A percentile compares a stretch with the other conserved stretches of the same genome.
Conservation (phyloP, 148 eudicot species). For the Cornus suecica region DNA sequence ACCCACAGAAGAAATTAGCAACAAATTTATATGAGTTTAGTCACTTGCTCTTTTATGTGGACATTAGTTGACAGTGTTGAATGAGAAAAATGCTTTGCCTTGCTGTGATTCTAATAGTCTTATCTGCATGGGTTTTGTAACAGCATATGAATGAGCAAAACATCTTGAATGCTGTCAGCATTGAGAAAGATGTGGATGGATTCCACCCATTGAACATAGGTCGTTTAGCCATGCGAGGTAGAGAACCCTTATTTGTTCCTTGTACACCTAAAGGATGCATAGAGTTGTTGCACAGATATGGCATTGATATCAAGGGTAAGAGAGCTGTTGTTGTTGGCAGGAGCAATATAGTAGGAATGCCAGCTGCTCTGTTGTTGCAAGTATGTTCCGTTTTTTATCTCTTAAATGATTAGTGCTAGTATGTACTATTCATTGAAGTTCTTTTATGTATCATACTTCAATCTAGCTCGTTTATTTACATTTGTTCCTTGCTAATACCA, state of each 20-base stretch:
- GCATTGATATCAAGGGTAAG: constrained; percentile 69
- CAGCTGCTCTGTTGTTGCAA: constrained; percentile 85
- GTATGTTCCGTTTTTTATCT: constrained; percentile 23
- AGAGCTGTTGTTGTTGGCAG: constrained; percentile 93
- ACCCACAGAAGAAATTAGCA: neutral
- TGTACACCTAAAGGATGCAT: constrained; percentile 99
- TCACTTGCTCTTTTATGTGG: neutral
- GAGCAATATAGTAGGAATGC: constrained; percentile 94
- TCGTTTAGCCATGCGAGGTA: constrained; percentile 81
- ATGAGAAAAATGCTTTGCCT: neutral
- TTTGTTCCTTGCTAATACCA: neutral
- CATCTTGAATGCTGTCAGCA: constrained; percentile 72
- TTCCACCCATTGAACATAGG: constrained; percentile 88
- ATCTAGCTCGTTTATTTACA: neutral
- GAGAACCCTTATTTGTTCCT: constrained; percentile 89
- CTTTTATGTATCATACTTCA: too few species aligned
- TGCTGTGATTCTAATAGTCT: neutral
- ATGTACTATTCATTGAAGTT: neutral
- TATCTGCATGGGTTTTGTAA: constrained; percentile 7
- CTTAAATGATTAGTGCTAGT: constrained; percentile 39
- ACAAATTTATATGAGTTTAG: neutral
- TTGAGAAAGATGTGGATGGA: constrained; percentile 94
- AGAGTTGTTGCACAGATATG: constrained; percentile 83
- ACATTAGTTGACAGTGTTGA: too few species aligned
- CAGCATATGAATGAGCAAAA: constrained; percentile 93